Conservation (phyloP, 805 yeast species). For the Candida adriatica region DNA sequence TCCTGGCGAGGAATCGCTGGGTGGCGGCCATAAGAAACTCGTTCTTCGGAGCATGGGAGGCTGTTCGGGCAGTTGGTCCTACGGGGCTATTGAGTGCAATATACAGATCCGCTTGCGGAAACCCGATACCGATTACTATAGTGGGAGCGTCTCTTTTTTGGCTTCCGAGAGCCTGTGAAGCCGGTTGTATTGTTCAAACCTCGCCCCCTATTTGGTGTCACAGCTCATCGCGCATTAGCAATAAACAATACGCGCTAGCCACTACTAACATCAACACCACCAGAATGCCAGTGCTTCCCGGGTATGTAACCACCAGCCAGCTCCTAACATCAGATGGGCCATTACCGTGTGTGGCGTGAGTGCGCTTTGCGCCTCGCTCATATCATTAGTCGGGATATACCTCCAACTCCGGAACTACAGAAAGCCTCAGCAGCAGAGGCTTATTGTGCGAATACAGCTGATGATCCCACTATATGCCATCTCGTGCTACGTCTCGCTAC, state of each 20-base stretch:
- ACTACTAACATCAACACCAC: too few species aligned
- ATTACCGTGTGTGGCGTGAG: constrained; percentile 8
- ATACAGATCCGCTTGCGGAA: constrained; percentile 38
- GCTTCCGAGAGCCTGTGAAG: too few species aligned
- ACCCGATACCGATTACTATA: constrained; percentile 62
- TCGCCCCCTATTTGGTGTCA: too few species aligned
- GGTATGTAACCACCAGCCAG: background rate
- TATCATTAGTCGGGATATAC: constrained; percentile 12
- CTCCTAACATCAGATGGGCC: constrained; percentile 8
- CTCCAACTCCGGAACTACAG: constrained; percentile 66
- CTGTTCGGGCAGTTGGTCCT: constrained; percentile 50
- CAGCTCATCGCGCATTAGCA: too few species aligned
- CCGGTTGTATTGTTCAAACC: too few species aligned
- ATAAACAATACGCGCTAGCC: too few species aligned
- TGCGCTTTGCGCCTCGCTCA: constrained; percentile 6
- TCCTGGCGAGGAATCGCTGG: constrained; percentile 52
- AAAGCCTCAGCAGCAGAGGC: constrained; percentile 81
- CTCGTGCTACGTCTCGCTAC: constrained; percentile 55
- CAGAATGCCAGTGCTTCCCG: background rate
- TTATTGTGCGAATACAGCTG: constrained; percentile 73
- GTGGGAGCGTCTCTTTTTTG: constrained; percentile 30
- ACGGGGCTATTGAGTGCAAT: constrained; percentile 52
- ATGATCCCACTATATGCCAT: constrained; percentile 78
- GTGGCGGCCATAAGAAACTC: constrained; percentile 48
- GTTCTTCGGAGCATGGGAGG: constrained; percentile 38